Conservation (phyloP, 805 yeast species). For the Lipomyces sp. region DNA sequence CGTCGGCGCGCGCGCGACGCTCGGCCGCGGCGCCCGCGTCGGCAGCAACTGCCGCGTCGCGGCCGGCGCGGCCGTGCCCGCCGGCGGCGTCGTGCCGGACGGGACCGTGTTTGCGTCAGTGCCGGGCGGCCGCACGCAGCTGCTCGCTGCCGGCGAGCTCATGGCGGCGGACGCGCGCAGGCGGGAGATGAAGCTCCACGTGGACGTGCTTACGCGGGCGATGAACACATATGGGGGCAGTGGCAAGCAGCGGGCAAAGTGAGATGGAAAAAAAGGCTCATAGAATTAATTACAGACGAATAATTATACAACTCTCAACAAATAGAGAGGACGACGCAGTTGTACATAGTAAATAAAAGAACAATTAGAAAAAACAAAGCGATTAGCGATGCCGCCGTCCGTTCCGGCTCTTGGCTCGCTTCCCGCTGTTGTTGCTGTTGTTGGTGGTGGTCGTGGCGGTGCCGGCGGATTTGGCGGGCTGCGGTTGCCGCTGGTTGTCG, state of each 20-base stretch:
- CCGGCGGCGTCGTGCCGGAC: conserved; percentile 2
- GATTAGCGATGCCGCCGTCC: too few species aligned
- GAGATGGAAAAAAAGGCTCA: too few species aligned
- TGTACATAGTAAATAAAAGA: too few species aligned
- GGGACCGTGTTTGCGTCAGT: neutral
- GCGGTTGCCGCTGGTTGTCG: too few species aligned
- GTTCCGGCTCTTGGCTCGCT: too few species aligned
- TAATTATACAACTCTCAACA: too few species aligned
- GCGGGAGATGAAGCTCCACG: conserved; percentile 6
- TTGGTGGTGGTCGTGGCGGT: too few species aligned
- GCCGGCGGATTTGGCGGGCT: too few species aligned
- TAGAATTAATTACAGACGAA: too few species aligned
- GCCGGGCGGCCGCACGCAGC: neutral
- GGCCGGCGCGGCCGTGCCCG: conserved; percentile 9
- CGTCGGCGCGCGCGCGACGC: conserved; percentile 7
- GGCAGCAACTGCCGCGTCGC: conserved; percentile 12
- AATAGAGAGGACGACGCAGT: too few species aligned
- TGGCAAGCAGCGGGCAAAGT: neutral
- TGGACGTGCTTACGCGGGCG: neutral
- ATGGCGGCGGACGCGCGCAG: neutral
- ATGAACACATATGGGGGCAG: neutral
- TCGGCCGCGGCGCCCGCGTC: conserved; percentile 11
- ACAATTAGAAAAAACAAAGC: too few species aligned
- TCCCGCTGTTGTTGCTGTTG: too few species aligned
- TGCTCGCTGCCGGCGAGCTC: conserved; percentile 1